Conservation (phyloP, 106 monocot genomes). For the Dactylorhiza incarnata region DNA sequence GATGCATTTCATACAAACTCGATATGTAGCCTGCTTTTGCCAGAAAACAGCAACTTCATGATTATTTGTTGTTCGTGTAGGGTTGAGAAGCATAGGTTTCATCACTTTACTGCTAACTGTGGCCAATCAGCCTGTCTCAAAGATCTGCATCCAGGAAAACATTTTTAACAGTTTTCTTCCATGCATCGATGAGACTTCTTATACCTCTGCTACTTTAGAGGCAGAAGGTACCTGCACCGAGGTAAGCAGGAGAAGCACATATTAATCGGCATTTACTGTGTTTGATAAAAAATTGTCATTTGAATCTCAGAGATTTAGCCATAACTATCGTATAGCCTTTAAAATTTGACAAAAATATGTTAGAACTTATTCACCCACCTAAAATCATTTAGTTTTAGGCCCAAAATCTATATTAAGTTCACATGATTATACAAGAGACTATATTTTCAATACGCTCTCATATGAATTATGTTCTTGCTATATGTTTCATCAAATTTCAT, state of each 20-base stretch:
- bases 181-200: not conserved
- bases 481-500: too few species aligned
- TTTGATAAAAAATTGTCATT: not conserved
- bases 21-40: too few species aligned
- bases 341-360: too few species aligned
- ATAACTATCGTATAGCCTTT: too few species aligned
- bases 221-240: not conserved
- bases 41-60: too few species aligned
- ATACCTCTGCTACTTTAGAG: not conserved
- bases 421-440: too few species aligned
- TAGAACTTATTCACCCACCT: too few species aligned
- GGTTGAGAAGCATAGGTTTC: constrained; percentile 22
- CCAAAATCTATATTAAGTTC: too few species aligned
- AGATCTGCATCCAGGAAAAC: constrained; percentile 19
- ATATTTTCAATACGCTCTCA: too few species aligned
- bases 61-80: not conserved
- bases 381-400: too few species aligned
- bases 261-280: not conserved
- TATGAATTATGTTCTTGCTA: too few species aligned
- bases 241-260: not conserved
- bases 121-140: constrained; percentile 16
- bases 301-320: too few species aligned
- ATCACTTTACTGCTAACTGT: constrained; percentile 18
- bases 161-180: constrained; percentile 13
- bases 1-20: not conserved